Evolutionary conservation across 2,329 filamentous ascomycete species (phyloP), one percentile per base, ranked within the genome.

Genomic region (Dryadomyces quercus-mongolicae): DNA sequence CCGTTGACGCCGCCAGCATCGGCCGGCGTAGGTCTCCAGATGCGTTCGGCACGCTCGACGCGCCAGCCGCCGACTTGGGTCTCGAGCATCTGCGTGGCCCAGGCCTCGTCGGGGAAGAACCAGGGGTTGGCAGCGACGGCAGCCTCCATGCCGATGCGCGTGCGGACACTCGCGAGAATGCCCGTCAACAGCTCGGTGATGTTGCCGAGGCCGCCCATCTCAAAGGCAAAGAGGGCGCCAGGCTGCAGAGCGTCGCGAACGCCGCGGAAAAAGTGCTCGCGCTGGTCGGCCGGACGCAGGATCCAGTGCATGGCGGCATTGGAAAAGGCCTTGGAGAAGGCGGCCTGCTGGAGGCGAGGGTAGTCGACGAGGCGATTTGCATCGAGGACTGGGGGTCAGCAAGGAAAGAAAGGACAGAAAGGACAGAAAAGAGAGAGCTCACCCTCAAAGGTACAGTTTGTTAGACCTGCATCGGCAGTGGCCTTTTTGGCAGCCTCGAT

Each of bases 151-250:
- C 77, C 70, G 0, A 81, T 63, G 1, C 78, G 75, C 1, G 75
- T 71, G 16, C 72, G 65, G 1, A 85, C 68, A 1, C 75, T 75
- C 16, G 72, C 69, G 4, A 82, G 67, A 8, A 86, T 68, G 2
- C 80, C 79, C 0, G 77, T 71, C 31, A 78, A 74, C 60, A 85
- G 75, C 66, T 87, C 84, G 1, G 72, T 69, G 1, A 85, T 74
- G 65, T 88, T 87, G 20, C 85, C 85, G 51, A 82, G 74, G 0
- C 84, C 84, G 52, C 85, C 84, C 80, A 84, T 84, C 66, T 88
- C 85, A 61, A 88, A 86, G 10, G 77, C 75, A 56, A 88, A 82
- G 0, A 61, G 62, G 1, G 81, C 84, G 12, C 74, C 74, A 0
- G 77, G 75, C 38, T 69, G 72, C 2, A 88, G 72, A 1, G 75